Percentiles rank a stretch among this genome's conserved stretches.
These are phyloP conservation scores for Blastosporella zonata DNA, from an alignment of 1,284 basidiomycete species.

Conservation along the genomic window DNA sequence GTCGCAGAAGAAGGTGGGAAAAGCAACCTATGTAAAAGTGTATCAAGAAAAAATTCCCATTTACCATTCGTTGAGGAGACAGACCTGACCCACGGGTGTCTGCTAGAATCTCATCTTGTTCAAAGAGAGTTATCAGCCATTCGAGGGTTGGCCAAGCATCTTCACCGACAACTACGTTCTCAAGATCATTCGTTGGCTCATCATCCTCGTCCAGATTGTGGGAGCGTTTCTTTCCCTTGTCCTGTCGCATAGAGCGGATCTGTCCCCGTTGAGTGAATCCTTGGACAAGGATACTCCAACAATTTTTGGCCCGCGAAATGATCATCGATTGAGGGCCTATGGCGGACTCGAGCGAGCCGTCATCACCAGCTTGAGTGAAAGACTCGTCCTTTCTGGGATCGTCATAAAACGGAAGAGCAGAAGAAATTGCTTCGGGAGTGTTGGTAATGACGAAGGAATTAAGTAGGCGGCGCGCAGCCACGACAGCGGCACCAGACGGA, in stretches of 20 bases:
- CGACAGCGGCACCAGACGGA: slow-evolving; percentile 44
- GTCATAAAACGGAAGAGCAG: slow-evolving; percentile 52
- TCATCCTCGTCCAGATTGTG: slow-evolving; percentile 25
- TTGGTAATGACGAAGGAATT: slow-evolving; percentile 56
- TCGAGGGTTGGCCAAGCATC: slow-evolving; percentile 64
- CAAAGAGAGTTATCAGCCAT: slow-evolving; percentile 63
- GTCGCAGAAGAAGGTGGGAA: slow-evolving; percentile 59
- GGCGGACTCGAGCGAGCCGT: slow-evolving; percentile 49
- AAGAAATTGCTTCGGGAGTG: slow-evolving; percentile 47
- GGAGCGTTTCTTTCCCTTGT: slow-evolving; percentile 31
- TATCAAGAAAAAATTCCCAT: neutral
- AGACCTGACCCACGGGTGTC: slow-evolving; percentile 32
- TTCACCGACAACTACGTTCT: slow-evolving; percentile 44
- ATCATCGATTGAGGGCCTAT: slow-evolving; percentile 52
- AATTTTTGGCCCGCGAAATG: slow-evolving; percentile 50
- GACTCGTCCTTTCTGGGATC: slow-evolving; percentile 17
- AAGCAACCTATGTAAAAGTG: slow-evolving; percentile 39
- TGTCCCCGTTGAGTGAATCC: slow-evolving; percentile 45
- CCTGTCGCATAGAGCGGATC: slow-evolving; percentile 26
- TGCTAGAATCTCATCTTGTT: slow-evolving; percentile 52
- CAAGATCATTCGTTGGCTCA: slow-evolving; percentile 23
- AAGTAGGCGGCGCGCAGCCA: slow-evolving; percentile 53
- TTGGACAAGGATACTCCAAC: slow-evolving; percentile 58
- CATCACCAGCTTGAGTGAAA: slow-evolving; percentile 23
- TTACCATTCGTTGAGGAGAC: slow-evolving; percentile 5